These are phyloP conservation scores for Diatrype stigma DNA, from an alignment of 2,329 filamentous ascomycete genomes.

Conservation along the genomic window DNA sequence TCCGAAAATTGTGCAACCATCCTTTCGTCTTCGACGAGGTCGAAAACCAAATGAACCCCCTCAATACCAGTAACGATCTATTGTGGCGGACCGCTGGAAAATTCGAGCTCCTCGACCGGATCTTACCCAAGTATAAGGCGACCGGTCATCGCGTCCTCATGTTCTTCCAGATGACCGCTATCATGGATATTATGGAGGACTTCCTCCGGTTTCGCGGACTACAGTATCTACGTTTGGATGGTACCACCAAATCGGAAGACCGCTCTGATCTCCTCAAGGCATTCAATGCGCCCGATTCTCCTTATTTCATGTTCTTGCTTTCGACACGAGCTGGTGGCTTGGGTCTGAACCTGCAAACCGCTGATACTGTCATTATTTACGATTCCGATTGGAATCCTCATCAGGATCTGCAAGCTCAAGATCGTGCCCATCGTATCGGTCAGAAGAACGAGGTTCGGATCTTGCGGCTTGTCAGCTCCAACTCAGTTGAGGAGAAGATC, in stretches of 20 bases:
- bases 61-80: constrained; percentile 82
- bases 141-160: constrained; percentile 94
- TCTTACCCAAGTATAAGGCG: constrained; percentile 87
- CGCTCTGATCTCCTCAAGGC: constrained; percentile 82
- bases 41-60: constrained; percentile 95
- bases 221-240: constrained; percentile 87
- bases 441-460: constrained; percentile 99
- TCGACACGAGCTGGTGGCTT: constrained; percentile 97
- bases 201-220: constrained; percentile 82
- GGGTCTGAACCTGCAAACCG: constrained; percentile 93
- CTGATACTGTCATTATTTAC: constrained; percentile 98
- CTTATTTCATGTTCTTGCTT: constrained; percentile 97
- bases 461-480: constrained; percentile 88
- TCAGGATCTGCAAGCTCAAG: constrained; percentile 97
- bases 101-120: constrained; percentile 89
- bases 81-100: constrained; percentile 96
- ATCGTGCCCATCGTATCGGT: constrained; percentile 99
- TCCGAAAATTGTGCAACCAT: constrained; percentile 98
- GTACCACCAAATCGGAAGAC: constrained; percentile 96
- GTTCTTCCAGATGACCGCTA: constrained; percentile 99
- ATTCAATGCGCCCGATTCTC: constrained; percentile 86
- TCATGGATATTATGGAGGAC: constrained; percentile 99
- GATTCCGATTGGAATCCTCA: constrained; percentile 99
- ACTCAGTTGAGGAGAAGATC: constrained; percentile 98
- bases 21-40: constrained; percentile 98